Evolutionary conservation across 2,329 filamentous ascomycete genomes (phyloP).

Genomic region (Talaromyces sp.): DNA sequence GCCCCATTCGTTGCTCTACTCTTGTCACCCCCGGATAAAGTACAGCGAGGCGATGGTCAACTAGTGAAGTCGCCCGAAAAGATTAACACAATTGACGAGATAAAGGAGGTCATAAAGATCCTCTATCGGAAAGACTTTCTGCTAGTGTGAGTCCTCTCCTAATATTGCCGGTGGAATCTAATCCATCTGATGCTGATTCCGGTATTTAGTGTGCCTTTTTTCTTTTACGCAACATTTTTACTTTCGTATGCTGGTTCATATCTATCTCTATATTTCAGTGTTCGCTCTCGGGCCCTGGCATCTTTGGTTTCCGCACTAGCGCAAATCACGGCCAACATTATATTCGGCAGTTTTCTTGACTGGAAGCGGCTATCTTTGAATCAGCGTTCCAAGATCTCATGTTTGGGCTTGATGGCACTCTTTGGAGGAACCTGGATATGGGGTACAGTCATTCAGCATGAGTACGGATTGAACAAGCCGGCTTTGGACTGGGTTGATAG

Average conservation of each 20-base stretch:
- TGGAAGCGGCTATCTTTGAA: not conserved
- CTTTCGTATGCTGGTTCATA: not conserved
- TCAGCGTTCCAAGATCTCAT: not conserved
- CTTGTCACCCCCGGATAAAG: not conserved
- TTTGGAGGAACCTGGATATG: not conserved
- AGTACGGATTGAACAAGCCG: not conserved
- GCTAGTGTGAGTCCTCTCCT: not conserved
- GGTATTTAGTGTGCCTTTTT: not conserved
- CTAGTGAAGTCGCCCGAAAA: not conserved
- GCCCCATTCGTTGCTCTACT: not conserved
- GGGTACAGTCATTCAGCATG: not conserved
- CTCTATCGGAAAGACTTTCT: not conserved
- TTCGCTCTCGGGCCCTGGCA: not conserved
- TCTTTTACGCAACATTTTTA: not conserved
- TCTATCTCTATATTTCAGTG: not conserved
- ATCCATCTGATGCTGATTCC: no score
- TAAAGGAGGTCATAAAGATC: not conserved
- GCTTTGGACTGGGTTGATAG: not conserved
- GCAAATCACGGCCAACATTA: not conserved
- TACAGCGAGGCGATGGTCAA: not conserved
- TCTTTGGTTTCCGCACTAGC: not conserved
- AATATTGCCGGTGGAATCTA: no score
- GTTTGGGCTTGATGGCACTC: not conserved
- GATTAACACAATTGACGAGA: not conserved
- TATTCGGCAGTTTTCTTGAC: not conserved